Percentiles rank a stretch among this genome's conserved stretches.
These are phyloP conservation scores for Aspergillus pseudoglaucus DNA, from an alignment of 2,329 filamentous ascomycete species.

Conservation along the genomic window DNA sequence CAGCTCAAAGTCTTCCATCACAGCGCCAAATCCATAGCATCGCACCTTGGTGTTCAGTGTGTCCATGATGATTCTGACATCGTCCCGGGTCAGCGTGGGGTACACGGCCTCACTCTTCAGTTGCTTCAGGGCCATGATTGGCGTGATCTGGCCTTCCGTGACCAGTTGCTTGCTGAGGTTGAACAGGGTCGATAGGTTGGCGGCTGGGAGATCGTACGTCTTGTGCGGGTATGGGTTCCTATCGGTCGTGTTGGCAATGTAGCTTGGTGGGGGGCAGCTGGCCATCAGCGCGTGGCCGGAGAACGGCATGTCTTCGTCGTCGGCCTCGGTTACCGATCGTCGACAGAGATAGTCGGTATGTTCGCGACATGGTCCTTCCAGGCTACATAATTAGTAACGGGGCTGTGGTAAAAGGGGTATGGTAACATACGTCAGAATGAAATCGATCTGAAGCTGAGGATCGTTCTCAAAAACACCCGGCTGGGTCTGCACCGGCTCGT, in stretches of 20 bases:
- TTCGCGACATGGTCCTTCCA: constrained; percentile 49
- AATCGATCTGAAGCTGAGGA: constrained; percentile 43
- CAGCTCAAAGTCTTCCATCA: constrained; percentile 61
- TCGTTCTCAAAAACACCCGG: constrained; percentile 40
- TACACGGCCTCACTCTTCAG: constrained; percentile 67
- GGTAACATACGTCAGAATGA: constrained; percentile 39
- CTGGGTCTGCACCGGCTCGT: constrained; percentile 16
- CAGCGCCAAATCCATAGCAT: constrained; percentile 78
- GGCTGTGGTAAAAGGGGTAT: not conserved
- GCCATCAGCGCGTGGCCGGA: constrained; percentile 94
- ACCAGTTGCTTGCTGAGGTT: constrained; percentile 77
- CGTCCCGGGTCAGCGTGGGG: constrained; percentile 56
- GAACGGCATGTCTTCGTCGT: constrained; percentile 55
- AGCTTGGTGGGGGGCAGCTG: constrained; percentile 69
- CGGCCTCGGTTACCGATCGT: constrained; percentile 52
- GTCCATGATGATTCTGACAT: constrained; percentile 65
- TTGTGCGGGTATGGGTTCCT: constrained; percentile 57
- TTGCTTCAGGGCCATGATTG: constrained; percentile 89
- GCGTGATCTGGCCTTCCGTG: constrained; percentile 77
- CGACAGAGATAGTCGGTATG: constrained; percentile 82
- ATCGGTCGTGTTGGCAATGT: constrained; percentile 48
- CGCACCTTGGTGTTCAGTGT: constrained; percentile 74
- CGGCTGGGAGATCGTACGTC: constrained; percentile 72
- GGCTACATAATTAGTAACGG: constrained; percentile 26
- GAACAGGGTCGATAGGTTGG: constrained; percentile 72